Base-by-base conservation (phyloP, 73 alveolate genomes). In the Effrenium voratum region DNA sequence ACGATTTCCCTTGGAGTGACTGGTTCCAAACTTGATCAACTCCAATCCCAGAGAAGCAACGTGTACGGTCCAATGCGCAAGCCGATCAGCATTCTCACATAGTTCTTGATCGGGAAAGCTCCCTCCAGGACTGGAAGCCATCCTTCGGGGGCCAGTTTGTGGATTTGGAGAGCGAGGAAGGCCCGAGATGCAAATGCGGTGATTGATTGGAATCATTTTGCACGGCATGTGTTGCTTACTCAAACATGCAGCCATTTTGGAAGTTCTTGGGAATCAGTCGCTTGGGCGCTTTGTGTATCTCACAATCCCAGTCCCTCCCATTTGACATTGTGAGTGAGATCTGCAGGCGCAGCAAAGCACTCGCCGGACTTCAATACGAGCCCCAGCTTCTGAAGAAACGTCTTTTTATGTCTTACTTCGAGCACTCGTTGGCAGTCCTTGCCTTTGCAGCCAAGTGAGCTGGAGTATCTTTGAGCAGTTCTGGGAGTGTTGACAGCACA, bases 291-390 rank as follows among this genome's bases (percentile, higher is more conserved):
- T 68, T 68, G 80, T 0, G 41, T 19, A 26, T 30, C 41, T 68
- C 5, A 66, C 32, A 12, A 28, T 5, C 12, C 5, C 5, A 28
- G 34, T 5, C 34, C 6, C 32, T 6, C 34, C 6, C 13, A 5
- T 32, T 26, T 26, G 41, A 8, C 34, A 66, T 16, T 19, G 49
- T 30, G 34, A 16, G 32, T 32, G 68, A 30, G 34, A 80, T 46
- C 3, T 40, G 43, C 55, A 75, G 0, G 41, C 50, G 77, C 79
- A 49, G 43, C 80, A 26, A 52, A 52, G 32, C 95, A 87, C 32
- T 36, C 45, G 49, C 95, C 95, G 15, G 95, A 87, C 40, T 87
- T 87, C 84, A 87, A 87, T 73, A 87, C 85, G n/a, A n/a, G n/a
- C n/a, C n/a, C n/a, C n/a, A n/a, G n/a, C n/a, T n/a, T n/a, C n/a